These are phyloP conservation scores for Phanerodontia chrysosporium DNA, from an alignment of 768 basidiomycete genomes.

Conservation along the genomic window DNA sequence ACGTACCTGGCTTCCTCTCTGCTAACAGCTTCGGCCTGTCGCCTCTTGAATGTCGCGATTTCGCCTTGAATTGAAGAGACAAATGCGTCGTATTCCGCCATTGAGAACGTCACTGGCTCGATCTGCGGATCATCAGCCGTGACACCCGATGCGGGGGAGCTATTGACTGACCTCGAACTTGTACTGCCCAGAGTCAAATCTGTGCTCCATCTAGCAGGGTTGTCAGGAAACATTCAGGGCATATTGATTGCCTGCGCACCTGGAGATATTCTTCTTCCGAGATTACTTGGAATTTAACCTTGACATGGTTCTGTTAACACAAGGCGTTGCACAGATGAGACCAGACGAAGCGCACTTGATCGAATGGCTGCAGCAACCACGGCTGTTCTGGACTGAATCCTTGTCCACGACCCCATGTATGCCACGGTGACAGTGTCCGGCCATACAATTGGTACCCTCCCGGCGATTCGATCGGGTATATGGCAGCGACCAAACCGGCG, in stretches of 20 bases:
- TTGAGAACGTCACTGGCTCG: constrained; percentile 48
- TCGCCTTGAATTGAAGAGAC: constrained; percentile 38
- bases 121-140: constrained; percentile 30
- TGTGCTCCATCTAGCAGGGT: constrained; percentile 38
- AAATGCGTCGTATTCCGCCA: constrained; percentile 44
- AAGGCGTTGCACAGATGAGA: neutral
- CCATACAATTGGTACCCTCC: constrained; percentile 67
- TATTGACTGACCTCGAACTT: constrained; percentile 39
- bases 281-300: constrained; percentile 51
- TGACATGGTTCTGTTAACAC: neutral
- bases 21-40: constrained; percentile 33
- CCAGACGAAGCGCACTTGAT: constrained; percentile 39
- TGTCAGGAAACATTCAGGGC: neutral
- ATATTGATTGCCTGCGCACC: too few relatives aligned
- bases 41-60: constrained; percentile 35
- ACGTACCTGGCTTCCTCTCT: constrained; percentile 38
- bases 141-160: neutral
- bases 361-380: constrained; percentile 61
- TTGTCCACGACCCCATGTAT: constrained; percentile 52
- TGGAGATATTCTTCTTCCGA: constrained; percentile 44
- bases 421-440: constrained; percentile 61
- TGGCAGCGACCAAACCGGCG: constrained; percentile 61
- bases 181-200: constrained; percentile 52
- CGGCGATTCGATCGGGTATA: constrained; percentile 60
- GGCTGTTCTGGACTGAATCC: constrained; percentile 45